Conservation (phyloP, 208 protist genomes). For the Leishmania amazonensis region DNA sequence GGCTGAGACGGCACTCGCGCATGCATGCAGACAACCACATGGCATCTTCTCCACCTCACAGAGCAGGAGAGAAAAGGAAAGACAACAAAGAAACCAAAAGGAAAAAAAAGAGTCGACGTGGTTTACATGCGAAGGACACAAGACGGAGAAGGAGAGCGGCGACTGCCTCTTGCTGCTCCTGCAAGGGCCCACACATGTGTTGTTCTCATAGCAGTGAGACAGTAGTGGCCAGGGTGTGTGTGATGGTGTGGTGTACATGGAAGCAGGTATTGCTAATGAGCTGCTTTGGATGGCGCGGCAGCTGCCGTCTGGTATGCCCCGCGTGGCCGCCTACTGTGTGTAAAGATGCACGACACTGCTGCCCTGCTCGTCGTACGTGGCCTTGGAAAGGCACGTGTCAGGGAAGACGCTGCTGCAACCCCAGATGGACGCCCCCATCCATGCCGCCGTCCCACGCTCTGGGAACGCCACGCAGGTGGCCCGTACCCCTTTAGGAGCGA, state of each 20-base stretch:
- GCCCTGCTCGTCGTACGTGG: slow-evolving; percentile 87
- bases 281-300: not conserved
- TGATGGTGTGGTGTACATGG: not conserved
- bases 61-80: not conserved
- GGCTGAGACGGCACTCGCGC: not conserved
- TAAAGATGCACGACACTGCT: slow-evolving; percentile 64
- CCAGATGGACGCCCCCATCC: slow-evolving; percentile 89
- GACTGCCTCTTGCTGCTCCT: not conserved
- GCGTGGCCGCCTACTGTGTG: slow-evolving; percentile 34
- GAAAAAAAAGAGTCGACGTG: not conserved
- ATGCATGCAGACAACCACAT: not conserved
- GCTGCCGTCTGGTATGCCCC: not conserved
- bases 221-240: not conserved
- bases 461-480: slow-evolving; percentile 76
- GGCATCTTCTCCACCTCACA: not conserved
- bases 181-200: not conserved
- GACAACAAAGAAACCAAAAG: not conserved
- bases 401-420: slow-evolving; percentile 73
- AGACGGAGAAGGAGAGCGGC: not conserved
- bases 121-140: not conserved
- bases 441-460: slow-evolving; percentile 75
- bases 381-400: slow-evolving; percentile 70
- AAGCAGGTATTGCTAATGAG: not conserved
- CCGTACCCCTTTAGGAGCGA: slow-evolving; percentile 10
- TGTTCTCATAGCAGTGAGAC: not conserved